Conservation (phyloP, 1,284 basidiomycete species). For the Lentinus polychrous region DNA sequence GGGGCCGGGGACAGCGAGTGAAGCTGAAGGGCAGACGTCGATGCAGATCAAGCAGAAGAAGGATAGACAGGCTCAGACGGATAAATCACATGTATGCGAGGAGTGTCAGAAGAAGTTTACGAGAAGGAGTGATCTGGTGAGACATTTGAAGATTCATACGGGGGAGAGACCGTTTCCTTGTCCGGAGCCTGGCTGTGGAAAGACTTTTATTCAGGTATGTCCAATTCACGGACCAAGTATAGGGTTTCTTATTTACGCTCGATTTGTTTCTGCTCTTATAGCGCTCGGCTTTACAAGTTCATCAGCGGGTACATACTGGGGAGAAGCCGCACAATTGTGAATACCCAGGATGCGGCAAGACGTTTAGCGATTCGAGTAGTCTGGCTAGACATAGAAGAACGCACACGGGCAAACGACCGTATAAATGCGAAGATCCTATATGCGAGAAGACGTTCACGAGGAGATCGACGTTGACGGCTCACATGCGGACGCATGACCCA, state of each 20-base stretch:
- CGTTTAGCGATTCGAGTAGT: constrained; percentile 84
- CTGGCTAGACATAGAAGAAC: constrained; percentile 83
- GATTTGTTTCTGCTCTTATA: constrained; percentile 27
- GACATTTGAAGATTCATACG: constrained; percentile 84
- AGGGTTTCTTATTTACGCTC: too few relatives aligned
- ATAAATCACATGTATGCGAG: constrained; percentile 42
- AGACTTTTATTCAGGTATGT: constrained; percentile 79
- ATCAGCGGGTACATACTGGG: constrained; percentile 81
- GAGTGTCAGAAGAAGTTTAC: constrained; percentile 71
- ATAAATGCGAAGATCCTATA: constrained; percentile 70
- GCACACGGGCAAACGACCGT: constrained; percentile 78
- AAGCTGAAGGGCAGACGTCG: constrained; percentile 16
- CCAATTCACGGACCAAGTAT: too few relatives aligned
- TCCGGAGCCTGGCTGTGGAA: constrained; percentile 63
- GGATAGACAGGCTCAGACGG: constrained; percentile 20
- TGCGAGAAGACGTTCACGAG: constrained; percentile 84
- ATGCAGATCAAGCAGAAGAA: constrained; percentile 1
- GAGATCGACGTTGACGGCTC: constrained; percentile 70
- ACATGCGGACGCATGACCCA: constrained; percentile 80
- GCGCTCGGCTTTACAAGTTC: constrained; percentile 83
- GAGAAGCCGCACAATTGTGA: constrained; percentile 87
- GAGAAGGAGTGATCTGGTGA: constrained; percentile 66
- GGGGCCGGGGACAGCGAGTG: constrained; percentile 19
- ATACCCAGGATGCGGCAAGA: constrained; percentile 76
- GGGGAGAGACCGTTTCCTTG: constrained; percentile 82